These are phyloP conservation scores for Fusarium abutilonis DNA, from an alignment of 2,329 filamentous ascomycete genomes.

Conservation along the genomic window DNA sequence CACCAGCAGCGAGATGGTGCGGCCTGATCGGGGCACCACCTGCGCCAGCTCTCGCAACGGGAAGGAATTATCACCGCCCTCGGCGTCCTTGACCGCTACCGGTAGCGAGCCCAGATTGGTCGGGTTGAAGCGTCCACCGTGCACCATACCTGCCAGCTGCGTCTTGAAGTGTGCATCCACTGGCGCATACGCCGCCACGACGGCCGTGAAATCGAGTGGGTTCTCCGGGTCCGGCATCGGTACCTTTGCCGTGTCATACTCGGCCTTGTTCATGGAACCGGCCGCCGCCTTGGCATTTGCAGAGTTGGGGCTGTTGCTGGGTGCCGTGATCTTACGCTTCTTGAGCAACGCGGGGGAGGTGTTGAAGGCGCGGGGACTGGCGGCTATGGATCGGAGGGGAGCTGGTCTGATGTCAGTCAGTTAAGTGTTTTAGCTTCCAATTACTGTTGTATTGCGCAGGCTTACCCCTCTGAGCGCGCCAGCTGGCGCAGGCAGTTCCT, in stretches of 20 bases:
- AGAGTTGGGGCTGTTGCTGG: constrained; percentile 46
- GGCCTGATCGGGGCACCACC: constrained; percentile 59
- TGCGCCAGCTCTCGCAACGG: constrained; percentile 66
- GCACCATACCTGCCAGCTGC: constrained; percentile 53
- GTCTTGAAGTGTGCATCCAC: constrained; percentile 56
- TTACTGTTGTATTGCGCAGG: not conserved
- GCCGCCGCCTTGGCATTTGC: constrained; percentile 30
- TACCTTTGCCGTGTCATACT: constrained; percentile 36
- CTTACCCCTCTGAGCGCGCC: constrained; percentile 41
- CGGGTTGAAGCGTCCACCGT: constrained; percentile 64
- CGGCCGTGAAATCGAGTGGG: constrained; percentile 61
- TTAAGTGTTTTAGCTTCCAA: not conserved
- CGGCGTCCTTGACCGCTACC: constrained; percentile 51
- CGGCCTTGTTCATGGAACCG: constrained; percentile 31
- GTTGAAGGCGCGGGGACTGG: constrained; percentile 45
- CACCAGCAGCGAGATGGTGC: constrained; percentile 55
- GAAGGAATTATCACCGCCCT: constrained; percentile 49
- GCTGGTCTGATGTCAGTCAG: constrained; percentile 32
- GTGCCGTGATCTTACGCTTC: constrained; percentile 52
- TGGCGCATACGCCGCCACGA: constrained; percentile 56
- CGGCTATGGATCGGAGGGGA: constrained; percentile 28
- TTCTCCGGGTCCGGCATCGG: constrained; percentile 52
- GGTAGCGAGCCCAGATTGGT: constrained; percentile 58
- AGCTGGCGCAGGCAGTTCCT: constrained; percentile 40
- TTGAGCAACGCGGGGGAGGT: constrained; percentile 47